These are phyloP conservation scores for Talaromyces stipitatus DNA, from an alignment of 495 filamentous ascomycete species.

Conservation along the genomic window DNA sequence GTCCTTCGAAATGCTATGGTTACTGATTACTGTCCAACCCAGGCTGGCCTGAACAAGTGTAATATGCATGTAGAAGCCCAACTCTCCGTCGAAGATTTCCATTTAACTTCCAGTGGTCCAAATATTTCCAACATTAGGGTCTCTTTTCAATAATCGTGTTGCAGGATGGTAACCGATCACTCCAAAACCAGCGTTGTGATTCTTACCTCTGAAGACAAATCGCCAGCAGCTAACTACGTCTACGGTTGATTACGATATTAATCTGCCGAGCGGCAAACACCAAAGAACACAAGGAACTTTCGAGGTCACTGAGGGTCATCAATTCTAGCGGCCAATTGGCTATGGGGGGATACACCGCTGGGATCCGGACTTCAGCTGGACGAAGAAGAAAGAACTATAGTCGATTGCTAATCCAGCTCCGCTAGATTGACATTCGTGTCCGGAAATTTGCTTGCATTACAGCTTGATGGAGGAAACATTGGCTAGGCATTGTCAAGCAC, in stretches of 20 bases:
- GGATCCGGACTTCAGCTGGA: conserved; percentile 56
- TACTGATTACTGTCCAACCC: too few species aligned
- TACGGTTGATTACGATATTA: background rate
- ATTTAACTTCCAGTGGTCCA: too few species aligned
- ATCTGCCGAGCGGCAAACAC: background rate
- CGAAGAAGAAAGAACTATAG: conserved; percentile 54
- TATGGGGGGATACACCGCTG: conserved; percentile 59
- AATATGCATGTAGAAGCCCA: too few species aligned
- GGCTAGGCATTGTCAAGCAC: conserved; percentile 54
- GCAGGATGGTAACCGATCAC: too few species aligned
- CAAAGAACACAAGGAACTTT: conserved; percentile 7
- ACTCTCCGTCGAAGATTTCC: too few species aligned
- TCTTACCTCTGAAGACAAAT: background rate
- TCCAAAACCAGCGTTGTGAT: background rate
- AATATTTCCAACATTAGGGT: too few species aligned
- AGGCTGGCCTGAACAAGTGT: too few species aligned
- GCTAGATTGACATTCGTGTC: conserved; percentile 33
- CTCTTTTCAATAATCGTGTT: too few species aligned
- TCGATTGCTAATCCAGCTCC: conserved; percentile 33
- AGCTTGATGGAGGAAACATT: conserved; percentile 63
- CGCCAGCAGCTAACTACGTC: background rate
- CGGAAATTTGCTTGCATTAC: conserved; percentile 58
- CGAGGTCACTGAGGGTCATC: conserved; percentile 6
- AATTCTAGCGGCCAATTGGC: conserved; percentile 38
- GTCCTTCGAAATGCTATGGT: too few species aligned